Conservation (phyloP, 805 yeast genomes). For the Yamadazyma sp. region DNA sequence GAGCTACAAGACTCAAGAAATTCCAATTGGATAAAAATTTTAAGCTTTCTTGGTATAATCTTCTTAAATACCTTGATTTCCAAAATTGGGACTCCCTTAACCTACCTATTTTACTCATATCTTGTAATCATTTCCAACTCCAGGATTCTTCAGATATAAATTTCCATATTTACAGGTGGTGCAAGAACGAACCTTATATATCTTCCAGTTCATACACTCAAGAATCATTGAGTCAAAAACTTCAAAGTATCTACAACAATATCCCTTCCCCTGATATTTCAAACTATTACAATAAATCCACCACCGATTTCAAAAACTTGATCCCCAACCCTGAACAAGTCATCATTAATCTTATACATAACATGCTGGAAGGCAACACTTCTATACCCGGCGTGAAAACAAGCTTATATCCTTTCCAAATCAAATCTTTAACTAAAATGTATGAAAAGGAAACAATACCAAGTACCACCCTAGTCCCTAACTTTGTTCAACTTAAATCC, state of each 20-base stretch:
- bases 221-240: constrained; percentile 8
- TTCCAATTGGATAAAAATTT: constrained; percentile 21
- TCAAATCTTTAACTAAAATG: constrained; percentile 61
- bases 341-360: constrained; percentile 15
- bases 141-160: constrained; percentile 13
- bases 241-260: constrained; percentile 32
- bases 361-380: constrained; percentile 13
- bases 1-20: constrained; percentile 32
- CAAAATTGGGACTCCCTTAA: constrained; percentile 7
- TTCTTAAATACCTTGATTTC: constrained; percentile 45
- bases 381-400: constrained; percentile 45
- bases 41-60: constrained; percentile 26
- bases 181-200: constrained; percentile 2
- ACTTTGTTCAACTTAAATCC: constrained; percentile 23
- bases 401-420: constrained; percentile 54
- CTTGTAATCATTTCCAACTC: not conserved
- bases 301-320: not conserved
- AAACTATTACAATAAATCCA: constrained; percentile 11
- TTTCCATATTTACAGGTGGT: constrained; percentile 34
- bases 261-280: constrained; percentile 28
- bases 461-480: constrained; percentile 31
- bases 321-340: constrained; percentile 16
- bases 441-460: constrained; percentile 45
- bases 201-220: not conserved
- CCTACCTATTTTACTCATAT: constrained; percentile 2